These are phyloP conservation scores for Chondrus crispus DNA, from an alignment of 23 red algal genomes.

Conservation along the genomic window DNA sequence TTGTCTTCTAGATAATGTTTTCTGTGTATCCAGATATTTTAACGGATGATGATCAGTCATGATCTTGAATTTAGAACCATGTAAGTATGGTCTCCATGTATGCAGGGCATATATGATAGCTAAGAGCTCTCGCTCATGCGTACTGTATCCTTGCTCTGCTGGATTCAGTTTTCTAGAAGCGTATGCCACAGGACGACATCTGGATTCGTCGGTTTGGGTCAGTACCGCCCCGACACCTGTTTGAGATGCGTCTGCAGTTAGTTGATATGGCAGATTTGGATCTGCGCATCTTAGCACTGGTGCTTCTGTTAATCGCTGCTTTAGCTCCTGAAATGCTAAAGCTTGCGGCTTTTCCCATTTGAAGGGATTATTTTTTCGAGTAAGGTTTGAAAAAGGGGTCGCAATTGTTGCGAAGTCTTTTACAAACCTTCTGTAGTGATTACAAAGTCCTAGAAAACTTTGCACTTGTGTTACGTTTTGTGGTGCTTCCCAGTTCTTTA, in stretches of 20 bases:
- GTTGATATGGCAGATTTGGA: background rate
- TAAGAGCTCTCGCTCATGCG: slow-evolving; percentile 21
- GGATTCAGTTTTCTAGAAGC: slow-evolving; percentile 6
- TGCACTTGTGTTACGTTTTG: background rate
- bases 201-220: background rate
- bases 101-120: background rate
- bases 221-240: background rate
- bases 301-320: slow-evolving; percentile 3
- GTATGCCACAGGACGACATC: slow-evolving; percentile 8
- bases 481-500: background rate
- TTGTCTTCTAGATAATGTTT: background rate
- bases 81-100: slow-evolving; percentile 35
- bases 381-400: background rate
- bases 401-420: slow-evolving; percentile 13
- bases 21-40: background rate
- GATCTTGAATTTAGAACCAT: background rate
- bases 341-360: background rate
- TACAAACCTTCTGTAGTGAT: slow-evolving; percentile 39
- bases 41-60: background rate
- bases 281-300: slow-evolving; percentile 1
- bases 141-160: slow-evolving; percentile 24
- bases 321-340: background rate
- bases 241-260: slow-evolving; percentile 16
- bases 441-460: slow-evolving; percentile 33
- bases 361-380: background rate